Conservation (phyloP, 441 rosid genomes). For the Metrosideros polymorpha region DNA sequence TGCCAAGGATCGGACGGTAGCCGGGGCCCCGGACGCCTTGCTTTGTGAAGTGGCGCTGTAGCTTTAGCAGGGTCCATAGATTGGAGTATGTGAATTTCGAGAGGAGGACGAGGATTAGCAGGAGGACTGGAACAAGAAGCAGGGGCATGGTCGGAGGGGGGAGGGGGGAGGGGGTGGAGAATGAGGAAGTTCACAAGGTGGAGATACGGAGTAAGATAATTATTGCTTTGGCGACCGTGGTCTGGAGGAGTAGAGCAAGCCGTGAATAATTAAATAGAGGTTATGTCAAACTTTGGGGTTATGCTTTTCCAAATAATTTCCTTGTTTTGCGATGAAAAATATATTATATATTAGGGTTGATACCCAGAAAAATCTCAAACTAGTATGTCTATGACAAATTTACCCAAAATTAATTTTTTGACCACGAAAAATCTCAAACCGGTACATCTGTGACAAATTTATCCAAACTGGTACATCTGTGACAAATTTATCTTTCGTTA, state of each 20-base stretch:
- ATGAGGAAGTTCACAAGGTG: background rate
- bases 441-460: too few relatives aligned
- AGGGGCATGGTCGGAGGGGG: background rate
- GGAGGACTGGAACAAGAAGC: background rate
- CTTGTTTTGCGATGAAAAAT: background rate
- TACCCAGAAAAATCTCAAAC: too few relatives aligned
- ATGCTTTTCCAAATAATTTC: background rate
- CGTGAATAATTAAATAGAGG: background rate
- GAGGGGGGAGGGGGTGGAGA: background rate
- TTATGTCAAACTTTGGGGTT: background rate
- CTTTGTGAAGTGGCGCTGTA: slow-evolving; percentile 33
- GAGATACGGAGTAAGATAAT: background rate
- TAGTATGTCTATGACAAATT: too few relatives aligned
- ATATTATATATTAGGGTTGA: background rate
- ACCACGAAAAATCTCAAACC: too few relatives aligned
- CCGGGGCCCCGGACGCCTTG: slow-evolving; percentile 39
- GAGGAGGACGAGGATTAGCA: slow-evolving; percentile 1
- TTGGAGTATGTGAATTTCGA: slow-evolving; percentile 9
- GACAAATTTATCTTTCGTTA: too few relatives aligned
- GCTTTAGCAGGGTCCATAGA: slow-evolving; percentile 39
- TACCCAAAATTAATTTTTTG: too few relatives aligned
- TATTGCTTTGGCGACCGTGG: background rate
- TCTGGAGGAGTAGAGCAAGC: background rate
- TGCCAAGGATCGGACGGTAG: slow-evolving; percentile 41
- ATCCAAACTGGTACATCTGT: too few relatives aligned